Evolutionary conservation across 768 basidiomycete genomes (phyloP), one percentile per base, ranked within the genome.

Genomic region (Holtermanniella nyarrowii): DNA sequence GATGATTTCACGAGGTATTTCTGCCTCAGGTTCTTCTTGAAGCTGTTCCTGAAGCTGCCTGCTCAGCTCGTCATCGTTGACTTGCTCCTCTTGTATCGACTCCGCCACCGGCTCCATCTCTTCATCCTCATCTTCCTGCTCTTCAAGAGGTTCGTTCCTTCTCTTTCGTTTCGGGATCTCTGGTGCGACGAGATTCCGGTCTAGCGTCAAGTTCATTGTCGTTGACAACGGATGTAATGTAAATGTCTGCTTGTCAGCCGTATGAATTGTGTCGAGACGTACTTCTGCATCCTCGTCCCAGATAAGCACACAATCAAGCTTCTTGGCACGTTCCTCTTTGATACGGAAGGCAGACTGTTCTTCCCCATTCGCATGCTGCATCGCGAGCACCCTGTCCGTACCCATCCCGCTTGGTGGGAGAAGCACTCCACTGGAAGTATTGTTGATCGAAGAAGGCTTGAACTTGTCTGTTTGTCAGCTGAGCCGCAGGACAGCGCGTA

Each of bases 141-240:
- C n/a, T n/a, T n/a, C n/a, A n/a, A n/a, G n/a, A n/a, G n/a, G n/a
- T n/a, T n/a, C n/a, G n/a, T n/a, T n/a, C n/a, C n/a, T n/a, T n/a
- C n/a, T n/a, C n/a, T n/a, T n/a, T n/a, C n/a, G n/a, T n/a, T n/a
- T n/a, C n/a, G n/a, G n/a, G n/a, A n/a, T n/a, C 31, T 37, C 31
- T 7, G 31, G 31, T 37, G 31, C 31, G 12, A 56, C 11, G 59
- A 54, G 31, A 48, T 26, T 48, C 10, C 62, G 54, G 26, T 63
- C 62, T 3, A 63, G 51, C 4, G 62, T 64, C 5, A 63, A 48
- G 44, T 62, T 52, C 0, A 63, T 40, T 2, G 62, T 62, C 2
- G 60, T 58, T 3, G 60, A 48, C 16, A 66, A 43, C 2, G 60
- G 21, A 23, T 60, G 57, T 2, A 65, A 53, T 16, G 57, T 60